Conservation (phyloP, 139 green algal species). For the Coelastrella sp. region DNA sequence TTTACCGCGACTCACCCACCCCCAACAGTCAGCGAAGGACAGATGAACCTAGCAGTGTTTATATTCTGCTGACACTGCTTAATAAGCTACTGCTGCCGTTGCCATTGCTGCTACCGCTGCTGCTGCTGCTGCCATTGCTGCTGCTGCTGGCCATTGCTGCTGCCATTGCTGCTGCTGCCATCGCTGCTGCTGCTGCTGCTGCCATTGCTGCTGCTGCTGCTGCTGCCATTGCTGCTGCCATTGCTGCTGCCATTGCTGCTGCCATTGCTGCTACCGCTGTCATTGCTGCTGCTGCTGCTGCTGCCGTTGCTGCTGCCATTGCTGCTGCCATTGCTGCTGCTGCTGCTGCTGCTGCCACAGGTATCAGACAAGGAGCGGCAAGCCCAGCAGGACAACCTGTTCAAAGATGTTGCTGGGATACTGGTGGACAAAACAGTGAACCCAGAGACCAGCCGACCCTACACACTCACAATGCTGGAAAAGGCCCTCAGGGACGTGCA, state of each 20-base stretch:
- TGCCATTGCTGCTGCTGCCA: background rate
- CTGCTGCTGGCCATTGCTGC: background rate
- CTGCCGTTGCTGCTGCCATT: background rate
- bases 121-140: no score
- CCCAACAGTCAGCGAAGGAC: no score
- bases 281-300: background rate
- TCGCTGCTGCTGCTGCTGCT: background rate
- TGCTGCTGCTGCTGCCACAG: constrained; percentile 52
- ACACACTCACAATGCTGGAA: constrained; percentile 96
- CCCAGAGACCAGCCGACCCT: constrained; percentile 90
- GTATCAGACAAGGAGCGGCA: constrained; percentile 97
- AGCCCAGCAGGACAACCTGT: constrained; percentile 85
- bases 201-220: background rate
- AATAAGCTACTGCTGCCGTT: no score
- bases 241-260: no score
- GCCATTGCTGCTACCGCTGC: no score
- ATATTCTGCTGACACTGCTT: no score
- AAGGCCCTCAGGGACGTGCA: constrained; percentile 91
- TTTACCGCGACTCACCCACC: no score
- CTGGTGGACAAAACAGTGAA: constrained; percentile 69
- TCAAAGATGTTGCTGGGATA: constrained; percentile 86
- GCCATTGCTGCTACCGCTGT: constrained; percentile 16
- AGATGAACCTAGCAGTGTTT: no score
- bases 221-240: no score
- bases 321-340: background rate